Evolutionary conservation across 1,284 basidiomycete species (phyloP).

Genomic region (Ganoderma lucidum): DNA sequence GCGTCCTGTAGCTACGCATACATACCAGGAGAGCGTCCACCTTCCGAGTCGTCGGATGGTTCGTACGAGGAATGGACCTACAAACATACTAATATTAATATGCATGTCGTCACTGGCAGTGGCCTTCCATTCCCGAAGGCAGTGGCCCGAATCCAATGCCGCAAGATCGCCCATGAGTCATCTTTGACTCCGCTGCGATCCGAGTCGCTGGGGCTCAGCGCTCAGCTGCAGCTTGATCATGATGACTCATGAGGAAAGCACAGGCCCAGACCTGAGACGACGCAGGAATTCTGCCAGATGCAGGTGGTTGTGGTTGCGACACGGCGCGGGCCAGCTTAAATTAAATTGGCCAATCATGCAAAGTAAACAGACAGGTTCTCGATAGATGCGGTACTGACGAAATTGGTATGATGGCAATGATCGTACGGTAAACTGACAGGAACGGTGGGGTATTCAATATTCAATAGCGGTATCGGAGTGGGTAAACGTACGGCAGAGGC

Average conservation of each 20-base stretch:
- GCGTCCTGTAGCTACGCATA: too few relatives aligned
- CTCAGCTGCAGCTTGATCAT: too few relatives aligned
- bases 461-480: background rate
- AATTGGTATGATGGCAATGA: background rate
- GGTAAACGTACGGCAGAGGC: background rate
- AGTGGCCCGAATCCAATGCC: background rate
- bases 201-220: too few relatives aligned
- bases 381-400: background rate
- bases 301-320: background rate
- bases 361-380: background rate
- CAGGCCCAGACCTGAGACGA: too few relatives aligned
- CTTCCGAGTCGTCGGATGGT: too few relatives aligned
- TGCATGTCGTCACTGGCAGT: too few relatives aligned
- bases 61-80: background rate
- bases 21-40: too few relatives aligned
- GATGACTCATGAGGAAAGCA: too few relatives aligned
- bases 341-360: background rate
- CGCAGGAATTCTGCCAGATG: background rate
- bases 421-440: background rate
- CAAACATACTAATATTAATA: too few relatives aligned
- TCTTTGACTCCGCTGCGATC: too few relatives aligned
- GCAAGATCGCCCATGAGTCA: too few relatives aligned
- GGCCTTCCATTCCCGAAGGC: slow-evolving; percentile 1
- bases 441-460: background rate
- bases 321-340: too few relatives aligned